Evolutionary conservation across 1,284 basidiomycete genomes (phyloP), one percentile per base, ranked within the genome.

Genomic region (Golubevia sp.): DNA sequence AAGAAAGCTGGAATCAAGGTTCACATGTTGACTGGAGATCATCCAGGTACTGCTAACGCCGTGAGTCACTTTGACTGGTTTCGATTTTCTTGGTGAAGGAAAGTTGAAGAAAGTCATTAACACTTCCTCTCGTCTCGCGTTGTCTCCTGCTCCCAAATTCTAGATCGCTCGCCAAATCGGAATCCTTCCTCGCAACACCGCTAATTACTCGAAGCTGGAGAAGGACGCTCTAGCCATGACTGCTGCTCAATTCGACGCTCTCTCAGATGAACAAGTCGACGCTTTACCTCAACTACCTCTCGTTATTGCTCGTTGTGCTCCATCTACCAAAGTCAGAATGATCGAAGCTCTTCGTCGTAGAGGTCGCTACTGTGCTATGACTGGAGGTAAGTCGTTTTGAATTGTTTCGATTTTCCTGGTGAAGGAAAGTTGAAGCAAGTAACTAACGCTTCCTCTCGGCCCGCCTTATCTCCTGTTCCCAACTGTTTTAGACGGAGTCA

Each of bases 1-100:
- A 86, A 88, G 64, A 85, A 86, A 54, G 90, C 90, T 27, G 88
- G 89, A 18, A 89, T 91, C 72, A 87, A 87, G 15, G 88, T 89
- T 21, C 87, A 88, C 74, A 91, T 91, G 90, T 84, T 88, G 23
- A 89, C 85, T 3, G 85, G 85, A 34, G 85, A 86, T 62, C 85
- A 86, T 61, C 68, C 74, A 1, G 77, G 79, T 4, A 86, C 85
- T 1, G 85, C 85, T n/a, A 75, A 75, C 24, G 84, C 85, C 0
- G 30, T 34, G 30, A 34, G 30, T 34, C n/a, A n/a, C n/a, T n/a
- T n/a, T n/a, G n/a, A n/a, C n/a, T n/a, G n/a, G n/a, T n/a, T n/a
- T 34, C 30, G n/a, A n/a, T n/a, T n/a, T n/a, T n/a, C n/a, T n/a
- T n/a, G n/a, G n/a, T n/a, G n/a, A n/a, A n/a, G n/a, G n/a, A n/a